Evolutionary conservation across 2,329 filamentous ascomycete species (phyloP).

Genomic region (Ascochyta lentis): DNA sequence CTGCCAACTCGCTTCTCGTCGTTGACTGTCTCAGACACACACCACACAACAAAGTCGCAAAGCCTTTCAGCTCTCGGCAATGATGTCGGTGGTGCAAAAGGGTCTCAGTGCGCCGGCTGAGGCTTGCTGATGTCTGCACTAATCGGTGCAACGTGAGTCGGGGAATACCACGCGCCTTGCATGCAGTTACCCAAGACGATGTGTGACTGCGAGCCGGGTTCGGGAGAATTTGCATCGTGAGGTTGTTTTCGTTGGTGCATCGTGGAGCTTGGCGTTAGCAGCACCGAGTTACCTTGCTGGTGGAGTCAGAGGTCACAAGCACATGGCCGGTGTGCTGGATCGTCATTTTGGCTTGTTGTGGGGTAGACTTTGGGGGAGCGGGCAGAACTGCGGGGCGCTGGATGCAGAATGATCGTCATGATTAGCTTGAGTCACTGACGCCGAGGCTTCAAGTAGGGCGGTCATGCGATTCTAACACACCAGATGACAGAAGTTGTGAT

Average conservation of each 20-base stretch:
- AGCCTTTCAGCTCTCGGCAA: background rate
- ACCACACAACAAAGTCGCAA: background rate
- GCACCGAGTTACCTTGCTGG: background rate
- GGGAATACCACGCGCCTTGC: slow-evolving; percentile 1
- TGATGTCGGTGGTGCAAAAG: slow-evolving; percentile 12
- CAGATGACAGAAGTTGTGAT: background rate
- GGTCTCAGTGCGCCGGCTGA: slow-evolving; percentile 16
- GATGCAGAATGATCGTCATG: background rate
- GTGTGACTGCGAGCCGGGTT: slow-evolving; percentile 1
- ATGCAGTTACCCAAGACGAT: slow-evolving; percentile 9
- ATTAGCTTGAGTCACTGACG: background rate
- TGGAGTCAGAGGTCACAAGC: slow-evolving; percentile 14
- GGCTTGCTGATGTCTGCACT: slow-evolving; percentile 4
- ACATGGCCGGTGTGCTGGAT: slow-evolving; percentile 7
- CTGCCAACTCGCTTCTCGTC: background rate
- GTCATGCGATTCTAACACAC: background rate
- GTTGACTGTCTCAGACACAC: background rate
- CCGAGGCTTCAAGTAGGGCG: background rate
- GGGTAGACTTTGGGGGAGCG: slow-evolving; percentile 5
- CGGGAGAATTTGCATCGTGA: slow-evolving; percentile 2
- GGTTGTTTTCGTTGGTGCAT: background rate
- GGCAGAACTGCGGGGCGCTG: background rate
- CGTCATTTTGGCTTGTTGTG: slow-evolving; percentile 10
- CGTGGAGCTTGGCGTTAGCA: slow-evolving; percentile 3
- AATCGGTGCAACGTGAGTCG: slow-evolving; percentile 8